Evolutionary conservation across 305 asterid species (phyloP), one percentile per base, ranked within the genome.

Genomic region (Fraxinus sp.): DNA sequence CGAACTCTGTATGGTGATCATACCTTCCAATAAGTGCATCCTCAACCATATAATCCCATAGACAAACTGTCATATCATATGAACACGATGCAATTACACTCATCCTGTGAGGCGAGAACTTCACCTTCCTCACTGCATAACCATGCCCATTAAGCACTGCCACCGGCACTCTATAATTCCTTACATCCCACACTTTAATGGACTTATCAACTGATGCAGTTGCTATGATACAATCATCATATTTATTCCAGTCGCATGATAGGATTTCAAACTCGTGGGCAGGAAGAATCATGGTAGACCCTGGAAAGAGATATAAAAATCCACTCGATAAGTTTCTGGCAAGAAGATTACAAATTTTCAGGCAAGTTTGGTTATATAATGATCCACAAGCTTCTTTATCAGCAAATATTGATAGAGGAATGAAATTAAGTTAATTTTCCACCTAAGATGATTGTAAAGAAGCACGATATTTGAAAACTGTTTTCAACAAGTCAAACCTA

Each of bases 1-100:
- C 98, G 83, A 96, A 96, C 89, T 94, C 98, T 0, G 97, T 91
- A 83, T 96, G 99, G 85, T 96, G 99, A 88, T 96, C 99, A 37
- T 94, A 92, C 86, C 98, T 90, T 41, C 93, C 97, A 5, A 96
- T 88, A 46, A 96, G 94, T 0, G 99, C 91, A 86, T 94, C 98
- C 83, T 96, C 99, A 0, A 91, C 96, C 98, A 93, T 94, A 81
- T 96, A 96, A 88, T 96, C 99, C 99, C 99, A 96, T 82, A 96
- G 83, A 84, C 99, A 92, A 71, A 96, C 95, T 0, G 97, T 89
- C 99, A 94, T 96, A 77, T 96, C 98, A 64, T 94, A 96, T 1
- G 99, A 96, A 80, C 99, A 96, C 6, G 99, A 93, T 9, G 94
- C 94, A 32, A 96, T 76, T 79, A 89, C 80, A 77, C 97, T 93